phyloP scores from a whole-genome alignment of 164 flowering plant genomes.

The Magnolia changhungtana region DNA sequence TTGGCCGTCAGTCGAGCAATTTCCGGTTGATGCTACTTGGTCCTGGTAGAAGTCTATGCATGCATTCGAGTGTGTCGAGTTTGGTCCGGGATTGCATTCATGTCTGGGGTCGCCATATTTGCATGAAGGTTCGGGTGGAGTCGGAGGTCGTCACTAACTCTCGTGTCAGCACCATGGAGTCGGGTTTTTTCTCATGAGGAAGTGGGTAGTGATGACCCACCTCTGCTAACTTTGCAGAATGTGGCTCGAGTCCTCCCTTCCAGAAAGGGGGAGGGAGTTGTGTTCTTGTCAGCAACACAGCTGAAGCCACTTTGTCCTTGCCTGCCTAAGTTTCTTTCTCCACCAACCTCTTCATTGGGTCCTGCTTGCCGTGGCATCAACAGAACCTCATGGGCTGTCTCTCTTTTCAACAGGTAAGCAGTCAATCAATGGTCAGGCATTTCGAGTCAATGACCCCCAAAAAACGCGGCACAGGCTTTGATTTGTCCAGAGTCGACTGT shows the following conservation, averaged over 20 bases:
- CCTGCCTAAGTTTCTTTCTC: neutral
- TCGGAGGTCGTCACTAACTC: slow-evolving; percentile 37
- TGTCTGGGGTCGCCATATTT: slow-evolving; percentile 51
- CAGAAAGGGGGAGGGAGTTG: slow-evolving; percentile 1
- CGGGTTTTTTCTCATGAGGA: slow-evolving; percentile 20
- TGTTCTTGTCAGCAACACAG: neutral
- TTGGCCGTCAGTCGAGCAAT: slow-evolving; percentile 69
- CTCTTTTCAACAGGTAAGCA: neutral
- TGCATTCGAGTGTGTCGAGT: slow-evolving; percentile 62
- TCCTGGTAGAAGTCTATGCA: slow-evolving; percentile 57
- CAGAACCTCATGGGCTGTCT: neutral
- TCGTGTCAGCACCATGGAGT: slow-evolving; percentile 43
- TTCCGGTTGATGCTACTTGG: slow-evolving; percentile 52
- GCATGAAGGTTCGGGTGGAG: slow-evolving; percentile 30
- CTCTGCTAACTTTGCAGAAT: slow-evolving; percentile 22
- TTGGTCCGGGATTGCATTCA: slow-evolving; percentile 50
- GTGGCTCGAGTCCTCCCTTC: slow-evolving; percentile 9
- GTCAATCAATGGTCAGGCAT: neutral
- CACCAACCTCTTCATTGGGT: neutral
- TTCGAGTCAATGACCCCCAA: slow-evolving; percentile 7
- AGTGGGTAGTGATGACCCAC: slow-evolving; percentile 28
- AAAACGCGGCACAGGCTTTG: neutral
- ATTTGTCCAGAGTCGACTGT: slow-evolving; percentile 3
- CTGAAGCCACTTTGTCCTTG: neutral
- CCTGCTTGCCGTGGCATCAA: neutral